phyloP scores from a whole-genome alignment of 306 rosid species.

The Amphicarpaea edgeworthii region DNA sequence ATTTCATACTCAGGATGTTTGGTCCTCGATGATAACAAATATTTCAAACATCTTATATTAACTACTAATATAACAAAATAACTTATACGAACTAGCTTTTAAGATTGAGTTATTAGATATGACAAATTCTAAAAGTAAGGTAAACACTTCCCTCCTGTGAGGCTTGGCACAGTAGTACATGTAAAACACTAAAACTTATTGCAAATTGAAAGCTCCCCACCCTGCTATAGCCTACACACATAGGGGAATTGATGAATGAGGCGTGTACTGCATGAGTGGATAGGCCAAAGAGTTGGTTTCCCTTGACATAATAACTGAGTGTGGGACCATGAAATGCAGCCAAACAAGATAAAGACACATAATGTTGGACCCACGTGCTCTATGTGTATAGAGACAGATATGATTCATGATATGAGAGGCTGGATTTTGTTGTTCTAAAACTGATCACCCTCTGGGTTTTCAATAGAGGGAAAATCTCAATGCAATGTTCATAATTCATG shows the following conservation, averaged over 20 bases:
- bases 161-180: neutral
- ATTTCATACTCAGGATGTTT: too few relatives aligned
- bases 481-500: neutral
- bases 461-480: constrained; percentile 2
- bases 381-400: constrained; percentile 13
- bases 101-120: neutral
- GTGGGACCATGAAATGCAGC: constrained; percentile 39
- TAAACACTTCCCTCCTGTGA: neutral
- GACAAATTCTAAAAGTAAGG: neutral
- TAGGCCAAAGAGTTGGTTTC: constrained; percentile 11
- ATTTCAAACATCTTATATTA: too few relatives aligned
- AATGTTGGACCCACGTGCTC: constrained; percentile 43
- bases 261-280: constrained; percentile 42
- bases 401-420: constrained; percentile 39
- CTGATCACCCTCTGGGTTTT: constrained; percentile 8
- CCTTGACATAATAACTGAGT: constrained; percentile 28
- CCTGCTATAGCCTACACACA: neutral
- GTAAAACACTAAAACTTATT: neutral
- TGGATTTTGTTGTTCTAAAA: constrained; percentile 41
- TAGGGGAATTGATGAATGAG: constrained; percentile 43
- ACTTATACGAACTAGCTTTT: neutral
- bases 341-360: constrained; percentile 22
- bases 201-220: constrained; percentile 31
- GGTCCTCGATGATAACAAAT: too few relatives aligned
- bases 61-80: too few relatives aligned